Percentiles rank a stretch among this genome's conserved stretches.
Conservation (phyloP, 495 filamentous ascomycete genomes). For the Friedmanniomyces endolithicus region DNA sequence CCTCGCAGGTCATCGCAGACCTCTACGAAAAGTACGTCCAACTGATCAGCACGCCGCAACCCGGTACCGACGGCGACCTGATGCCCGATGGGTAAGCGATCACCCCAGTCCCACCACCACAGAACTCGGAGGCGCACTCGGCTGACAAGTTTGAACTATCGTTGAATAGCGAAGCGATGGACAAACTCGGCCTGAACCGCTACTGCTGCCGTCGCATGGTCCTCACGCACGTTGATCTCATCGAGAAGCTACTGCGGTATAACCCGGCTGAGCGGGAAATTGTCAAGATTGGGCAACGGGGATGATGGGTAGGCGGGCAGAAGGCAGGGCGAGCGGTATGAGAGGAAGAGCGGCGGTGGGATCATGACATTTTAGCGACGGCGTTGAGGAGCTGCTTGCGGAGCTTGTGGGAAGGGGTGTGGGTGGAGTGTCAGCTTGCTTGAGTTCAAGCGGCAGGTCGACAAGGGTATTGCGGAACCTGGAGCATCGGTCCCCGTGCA, state of each 20-base stretch:
- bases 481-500: no score
- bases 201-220: slow-evolving; percentile 99
- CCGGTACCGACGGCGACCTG: slow-evolving; percentile 28
- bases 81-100: slow-evolving; percentile 57
- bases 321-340: not conserved
- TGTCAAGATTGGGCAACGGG: slow-evolving; percentile 6
- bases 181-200: slow-evolving; percentile 78
- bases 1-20: slow-evolving; percentile 79
- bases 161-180: slow-evolving; percentile 50
- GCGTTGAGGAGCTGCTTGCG: no score
- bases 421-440: no score
- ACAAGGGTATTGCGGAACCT: no score
- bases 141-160: not conserved
- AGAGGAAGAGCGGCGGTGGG: not conserved
- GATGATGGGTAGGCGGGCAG: not conserved
- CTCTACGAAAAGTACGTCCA: slow-evolving; percentile 90
- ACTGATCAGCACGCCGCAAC: slow-evolving; percentile 54
- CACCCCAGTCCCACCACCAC: no score
- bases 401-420: no score
- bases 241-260: slow-evolving; percentile 93
- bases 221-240: slow-evolving; percentile 98
- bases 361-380: not conserved
- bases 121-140: not conserved
- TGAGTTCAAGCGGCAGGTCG: not conserved
- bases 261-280: slow-evolving; percentile 23